Evolutionary conservation across 139 green algal genomes (phyloP).

Genomic region (Coelastrella sp.): DNA sequence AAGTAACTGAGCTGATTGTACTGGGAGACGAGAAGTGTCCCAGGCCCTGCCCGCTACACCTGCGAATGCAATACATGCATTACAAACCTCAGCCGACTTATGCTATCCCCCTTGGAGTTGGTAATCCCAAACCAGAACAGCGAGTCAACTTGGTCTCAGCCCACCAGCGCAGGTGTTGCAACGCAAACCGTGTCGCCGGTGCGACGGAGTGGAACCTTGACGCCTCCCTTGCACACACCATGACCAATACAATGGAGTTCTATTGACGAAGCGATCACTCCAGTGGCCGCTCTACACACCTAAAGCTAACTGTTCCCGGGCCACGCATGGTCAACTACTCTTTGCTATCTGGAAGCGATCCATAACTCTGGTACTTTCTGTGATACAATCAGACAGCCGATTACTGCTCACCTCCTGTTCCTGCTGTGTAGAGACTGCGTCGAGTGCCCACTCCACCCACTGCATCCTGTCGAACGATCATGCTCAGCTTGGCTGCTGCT

Average conservation of each 20-base stretch:
- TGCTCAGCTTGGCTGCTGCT: conserved; percentile 19
- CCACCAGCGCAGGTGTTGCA: too few species aligned
- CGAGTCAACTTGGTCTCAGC: too few species aligned
- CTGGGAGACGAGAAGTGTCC: conserved; percentile 5
- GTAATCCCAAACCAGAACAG: too few species aligned
- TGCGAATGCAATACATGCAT: background rate
- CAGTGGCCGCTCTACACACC: too few species aligned
- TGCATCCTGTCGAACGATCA: background rate
- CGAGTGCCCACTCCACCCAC: background rate
- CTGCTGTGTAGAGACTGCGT: conserved; percentile 20
- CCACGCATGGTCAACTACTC: background rate
- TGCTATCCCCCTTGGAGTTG: too few species aligned
- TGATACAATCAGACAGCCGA: too few species aligned
- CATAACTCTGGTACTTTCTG: too few species aligned
- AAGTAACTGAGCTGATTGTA: background rate
- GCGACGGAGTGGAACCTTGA: background rate
- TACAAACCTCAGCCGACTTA: background rate
- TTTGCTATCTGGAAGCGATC: background rate
- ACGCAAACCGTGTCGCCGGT: background rate
- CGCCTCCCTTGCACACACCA: too few species aligned
- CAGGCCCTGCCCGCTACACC: conserved; percentile 31
- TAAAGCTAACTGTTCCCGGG: background rate
- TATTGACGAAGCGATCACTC: too few species aligned
- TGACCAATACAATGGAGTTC: too few species aligned
- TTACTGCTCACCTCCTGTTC: conserved; percentile 11